A percentile compares a stretch with the other conserved stretches of the same genome.
phyloP scores from a whole-genome alignment of 2,329 filamentous ascomycete genomes.

The Fusarium vanettenii region DNA sequence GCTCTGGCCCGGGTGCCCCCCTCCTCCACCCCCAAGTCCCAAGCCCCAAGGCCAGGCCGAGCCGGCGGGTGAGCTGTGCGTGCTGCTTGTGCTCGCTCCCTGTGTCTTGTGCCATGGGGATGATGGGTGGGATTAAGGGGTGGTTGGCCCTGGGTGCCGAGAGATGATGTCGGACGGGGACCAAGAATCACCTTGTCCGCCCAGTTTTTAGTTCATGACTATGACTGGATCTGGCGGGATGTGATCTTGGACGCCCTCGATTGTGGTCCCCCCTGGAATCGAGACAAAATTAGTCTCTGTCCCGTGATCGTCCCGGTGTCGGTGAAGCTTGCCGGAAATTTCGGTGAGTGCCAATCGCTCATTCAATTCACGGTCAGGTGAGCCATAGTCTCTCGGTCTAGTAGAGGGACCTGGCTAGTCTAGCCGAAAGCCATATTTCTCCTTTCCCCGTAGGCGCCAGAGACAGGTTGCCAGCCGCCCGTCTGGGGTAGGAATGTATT shows the following conservation, averaged over 20 bases:
- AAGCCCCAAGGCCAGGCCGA: constrained; percentile 13
- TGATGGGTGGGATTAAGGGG: constrained; percentile 20
- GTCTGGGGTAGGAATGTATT: constrained; percentile 33
- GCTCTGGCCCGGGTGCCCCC: constrained; percentile 12
- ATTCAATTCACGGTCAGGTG: constrained; percentile 37
- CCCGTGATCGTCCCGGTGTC: constrained; percentile 40
- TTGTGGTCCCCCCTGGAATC: constrained; percentile 24
- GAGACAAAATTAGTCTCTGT: constrained; percentile 28
- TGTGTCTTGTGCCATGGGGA: constrained; percentile 20
- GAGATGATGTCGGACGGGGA: not conserved
- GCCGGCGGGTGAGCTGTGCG: constrained; percentile 20
- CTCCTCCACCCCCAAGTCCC: not conserved
- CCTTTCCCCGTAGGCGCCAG: constrained; percentile 5
- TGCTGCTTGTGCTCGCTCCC: not conserved
- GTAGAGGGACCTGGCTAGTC: constrained; percentile 29
- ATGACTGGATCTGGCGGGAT: constrained; percentile 34
- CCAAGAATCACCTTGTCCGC: constrained; percentile 26
- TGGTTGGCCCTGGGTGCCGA: constrained; percentile 2
- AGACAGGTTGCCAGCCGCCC: constrained; percentile 21
- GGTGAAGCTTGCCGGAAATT: constrained; percentile 38
- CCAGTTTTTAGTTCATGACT: constrained; percentile 29
- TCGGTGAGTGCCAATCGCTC: constrained; percentile 38
- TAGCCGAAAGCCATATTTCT: constrained; percentile 7
- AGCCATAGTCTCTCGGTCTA: constrained; percentile 20
- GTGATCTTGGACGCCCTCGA: constrained; percentile 17